Evolutionary conservation across 2,329 filamentous ascomycete genomes (phyloP), one percentile per base, ranked within the genome.

Genomic region (Fonsecaea nubica): DNA sequence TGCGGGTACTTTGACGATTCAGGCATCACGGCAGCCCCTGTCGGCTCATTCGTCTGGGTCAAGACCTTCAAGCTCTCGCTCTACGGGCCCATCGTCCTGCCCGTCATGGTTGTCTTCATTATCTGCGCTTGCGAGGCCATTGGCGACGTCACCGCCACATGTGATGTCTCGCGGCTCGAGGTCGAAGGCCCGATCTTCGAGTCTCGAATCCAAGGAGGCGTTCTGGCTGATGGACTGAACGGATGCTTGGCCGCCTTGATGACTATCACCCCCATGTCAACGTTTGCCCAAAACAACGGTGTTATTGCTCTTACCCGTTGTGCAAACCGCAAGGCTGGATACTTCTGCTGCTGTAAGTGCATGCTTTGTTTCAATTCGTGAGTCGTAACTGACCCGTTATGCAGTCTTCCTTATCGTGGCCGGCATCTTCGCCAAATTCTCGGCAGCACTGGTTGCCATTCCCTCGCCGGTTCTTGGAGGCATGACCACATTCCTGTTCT

Each of bases 371-470:
- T 13, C n/a, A n/a, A n/a, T 48, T 30, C 50, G 7, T 25, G 21
- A 30, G 2, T 1, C 5, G 4, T 35, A 5, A n/a, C 68, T 70
- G 35, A 70, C 65, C 15, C 21, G 21, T 15, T 50, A 21, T 15
- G 33, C 53, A 70, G 84, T 86, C 71, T 90, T 89, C 80, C 80
- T 91, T 21, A 77, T 91, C 36, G 74, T 91, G 65, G 90, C 90
- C 86, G 89, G 89, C 6, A 81, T 91, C 58, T 90, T 91, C 74
- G 85, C 87, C 62, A 91, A 91, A 73, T 91, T 91, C 69, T 88
- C 88, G 1, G 89, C 88, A 0, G 85, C 89, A 0, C 83, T 91
- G 4, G 87, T 90, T 0, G 82, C 87, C 8, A 91, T 91, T 69
- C 89, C 89, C 0, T 77, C 79, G 3, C 64, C 80, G 2, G 80